phyloP scores from a whole-genome alignment of 148 eudicot species.

The Rhododendron henanense region DNA sequence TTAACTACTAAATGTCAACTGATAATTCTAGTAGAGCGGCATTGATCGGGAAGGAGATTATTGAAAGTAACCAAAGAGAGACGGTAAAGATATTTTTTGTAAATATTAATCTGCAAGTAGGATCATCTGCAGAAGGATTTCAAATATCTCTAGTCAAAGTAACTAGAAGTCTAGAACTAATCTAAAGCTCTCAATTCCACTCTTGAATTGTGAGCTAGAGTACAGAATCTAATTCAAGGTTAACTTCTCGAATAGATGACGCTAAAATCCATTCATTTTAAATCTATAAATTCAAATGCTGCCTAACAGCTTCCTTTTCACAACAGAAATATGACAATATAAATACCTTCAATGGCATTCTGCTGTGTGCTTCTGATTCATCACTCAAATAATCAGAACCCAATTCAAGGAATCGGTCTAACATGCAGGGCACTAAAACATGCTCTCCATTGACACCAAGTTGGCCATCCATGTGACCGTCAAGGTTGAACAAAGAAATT shows the following conservation, averaged over 20 bases:
- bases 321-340: not conserved
- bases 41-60: not conserved
- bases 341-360: constrained; percentile 47
- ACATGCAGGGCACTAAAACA: constrained; percentile 37
- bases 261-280: not conserved
- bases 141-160: not conserved
- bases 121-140: not conserved
- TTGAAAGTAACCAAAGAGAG: not conserved
- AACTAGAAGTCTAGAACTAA: not conserved
- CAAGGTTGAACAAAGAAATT: constrained; percentile 27
- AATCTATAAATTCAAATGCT: not conserved
- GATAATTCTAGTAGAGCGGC: not conserved
- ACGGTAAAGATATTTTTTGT: not conserved
- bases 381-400: constrained; percentile 31
- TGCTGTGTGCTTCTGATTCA: constrained; percentile 32
- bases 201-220: not conserved
- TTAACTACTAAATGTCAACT: not conserved
- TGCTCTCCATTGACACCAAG: constrained; percentile 62
- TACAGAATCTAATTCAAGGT: not conserved
- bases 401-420: constrained; percentile 45
- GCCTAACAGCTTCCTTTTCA: not conserved
- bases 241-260: not conserved
- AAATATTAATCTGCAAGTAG: not conserved
- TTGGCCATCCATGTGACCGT: constrained; percentile 63
- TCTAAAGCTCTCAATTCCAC: not conserved